A percentile compares a stretch with the other conserved stretches of the same genome.
phyloP scores from a whole-genome alignment of 495 filamentous ascomycete species.

The Aspergillus avenaceus region DNA sequence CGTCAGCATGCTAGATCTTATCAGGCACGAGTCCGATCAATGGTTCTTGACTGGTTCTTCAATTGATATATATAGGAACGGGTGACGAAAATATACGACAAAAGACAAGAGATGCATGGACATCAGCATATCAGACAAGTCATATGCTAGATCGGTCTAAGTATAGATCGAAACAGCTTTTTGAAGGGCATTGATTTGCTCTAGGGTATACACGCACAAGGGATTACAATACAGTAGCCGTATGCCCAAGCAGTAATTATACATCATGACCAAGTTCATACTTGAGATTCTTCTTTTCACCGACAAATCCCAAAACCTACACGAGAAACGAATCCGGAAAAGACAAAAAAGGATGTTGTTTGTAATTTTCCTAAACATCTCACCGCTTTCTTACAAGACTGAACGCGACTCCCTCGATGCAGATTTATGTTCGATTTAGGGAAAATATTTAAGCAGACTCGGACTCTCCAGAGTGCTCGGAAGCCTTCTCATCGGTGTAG shows the following conservation, averaged over 20 bases:
- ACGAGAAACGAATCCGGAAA: too few relatives aligned
- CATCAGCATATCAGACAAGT: neutral
- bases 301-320: neutral
- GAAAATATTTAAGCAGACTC: slow-evolving; percentile 10
- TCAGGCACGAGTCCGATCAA: neutral
- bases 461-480: too few relatives aligned
- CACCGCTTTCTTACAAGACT: neutral
- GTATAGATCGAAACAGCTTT: too few relatives aligned
- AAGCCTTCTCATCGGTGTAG: slow-evolving; percentile 4
- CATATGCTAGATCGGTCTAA: too few relatives aligned
- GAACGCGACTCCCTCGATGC: neutral
- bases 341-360: too few relatives aligned
- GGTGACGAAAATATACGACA: too few relatives aligned
- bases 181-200: too few relatives aligned
- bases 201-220: slow-evolving; percentile 31
- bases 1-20: neutral
- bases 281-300: neutral
- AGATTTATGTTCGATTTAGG: neutral
- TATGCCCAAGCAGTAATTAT: neutral
- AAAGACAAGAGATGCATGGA: too few relatives aligned
- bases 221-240: slow-evolving; percentile 19
- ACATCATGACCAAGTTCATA: neutral
- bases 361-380: too few relatives aligned
- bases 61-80: too few relatives aligned
- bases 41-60: too few relatives aligned